A percentile compares a stretch with the other conserved stretches of the same genome.
Conservation (phyloP, 2,329 filamentous ascomycete species). For the Colletotrichum sp. region DNA sequence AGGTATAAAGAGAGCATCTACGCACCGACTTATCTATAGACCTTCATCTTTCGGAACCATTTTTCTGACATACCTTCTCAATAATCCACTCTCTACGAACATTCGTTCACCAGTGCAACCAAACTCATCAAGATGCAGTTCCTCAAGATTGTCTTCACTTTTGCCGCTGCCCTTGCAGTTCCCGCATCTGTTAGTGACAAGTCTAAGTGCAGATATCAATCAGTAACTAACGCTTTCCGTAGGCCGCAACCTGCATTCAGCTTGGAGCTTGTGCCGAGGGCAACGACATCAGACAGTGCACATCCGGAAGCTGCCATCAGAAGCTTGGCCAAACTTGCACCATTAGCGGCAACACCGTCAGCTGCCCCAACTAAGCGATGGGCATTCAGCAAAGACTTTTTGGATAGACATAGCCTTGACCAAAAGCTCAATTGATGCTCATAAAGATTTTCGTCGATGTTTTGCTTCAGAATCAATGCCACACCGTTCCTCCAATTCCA, state of each 20-base stretch:
- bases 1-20: too few relatives aligned
- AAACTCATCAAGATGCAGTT: not conserved
- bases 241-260: not conserved
- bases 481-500: too few relatives aligned
- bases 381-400: not conserved
- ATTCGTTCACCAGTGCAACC: too few relatives aligned
- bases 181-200: not conserved
- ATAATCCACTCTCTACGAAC: too few relatives aligned
- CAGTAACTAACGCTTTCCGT: not conserved
- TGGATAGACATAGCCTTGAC: not conserved
- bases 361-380: not conserved
- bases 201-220: too few relatives aligned
- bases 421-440: not conserved
- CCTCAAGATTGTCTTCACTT: not conserved
- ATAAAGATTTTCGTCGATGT: accelerated
- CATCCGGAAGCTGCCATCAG: not conserved
- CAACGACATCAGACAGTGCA: not conserved
- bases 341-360: not conserved
- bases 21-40: too few relatives aligned
- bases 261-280: not conserved
- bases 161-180: not conserved
- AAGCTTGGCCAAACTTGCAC: not conserved
- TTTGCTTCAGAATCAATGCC: too few relatives aligned
- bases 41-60: too few relatives aligned
- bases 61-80: too few relatives aligned